Base-by-base conservation (phyloP, 768 basidiomycete species). In the Psilocybe sp. region DNA sequence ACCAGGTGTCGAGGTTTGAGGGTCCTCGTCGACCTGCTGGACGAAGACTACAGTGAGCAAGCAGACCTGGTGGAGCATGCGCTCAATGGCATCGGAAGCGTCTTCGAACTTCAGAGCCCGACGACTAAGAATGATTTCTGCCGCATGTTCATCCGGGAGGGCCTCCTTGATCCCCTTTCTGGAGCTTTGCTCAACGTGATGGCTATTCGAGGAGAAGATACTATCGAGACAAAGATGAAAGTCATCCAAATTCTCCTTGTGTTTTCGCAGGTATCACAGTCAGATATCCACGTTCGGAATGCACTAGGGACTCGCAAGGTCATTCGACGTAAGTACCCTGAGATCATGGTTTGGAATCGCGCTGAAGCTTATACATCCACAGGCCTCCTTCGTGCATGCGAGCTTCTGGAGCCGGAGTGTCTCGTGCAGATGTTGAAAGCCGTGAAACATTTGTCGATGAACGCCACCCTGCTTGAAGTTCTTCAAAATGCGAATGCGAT, bases 101-200 rank as follows among this genome's bases (percentile, higher is more conserved):
- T 98, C 13, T 98, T 99, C 61, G 95, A 98, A 55, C 79, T 98
- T 11, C 89, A 98, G 66, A 93, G 91, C 41, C 91, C 97, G 7
- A 97, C 95, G 3, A 94, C 95, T 10, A 92, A 97, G 67, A 98
- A 97, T 63, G 97, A 98, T 68, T 98, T 98, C 64, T 98, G 95
- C 63, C 82, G 97, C 9, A 95, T 98, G 89, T 96, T 98, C 72
- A 92, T 97, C 37, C 80, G 93, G 5, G 97, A 98, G 69, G 97
- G 97, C 20, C 74, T 99, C 3, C 75, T 97, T 40, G 95, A 97
- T 57, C 96, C 97, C 0, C 72, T 99, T 1, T 92, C 94, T 1
- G 84, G 87, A 2, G 97, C 96, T 2, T 69, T 99, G 19, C 71
- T 96, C 50, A 89, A 92, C 59, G 90, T 98, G 47, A 91, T 95